Base-by-base conservation (phyloP, 805 yeast species). In the Metschnikowia orientalis region DNA sequence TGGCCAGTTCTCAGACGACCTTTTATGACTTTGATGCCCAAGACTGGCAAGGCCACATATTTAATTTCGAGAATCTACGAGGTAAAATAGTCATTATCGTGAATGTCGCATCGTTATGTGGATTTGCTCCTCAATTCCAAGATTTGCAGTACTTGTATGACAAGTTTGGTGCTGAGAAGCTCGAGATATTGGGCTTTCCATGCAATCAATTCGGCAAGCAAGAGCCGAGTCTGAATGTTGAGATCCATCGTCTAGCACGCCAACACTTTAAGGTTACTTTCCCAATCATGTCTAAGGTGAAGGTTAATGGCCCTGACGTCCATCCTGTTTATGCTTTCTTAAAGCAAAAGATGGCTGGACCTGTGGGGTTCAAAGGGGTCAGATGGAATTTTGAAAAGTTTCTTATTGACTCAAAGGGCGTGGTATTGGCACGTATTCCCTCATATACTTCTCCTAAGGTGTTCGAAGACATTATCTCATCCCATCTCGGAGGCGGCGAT, bases 171-270 rank as follows among this genome's bases (percentile, higher is more conserved):
- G 75, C 71, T 30, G 51, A 71, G 41, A 94, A 85, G 1, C 64
- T 89, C 15, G 76, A 63, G 27, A 69, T 88, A 17, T 44, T 88
- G 21, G 96, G 88, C 0, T 87, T 88, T 72, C 97, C 97, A 19
- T 85, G 95, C 61, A 84, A 86, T 62, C 95, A 87, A 56, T 88
- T 88, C 55, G 89, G 82, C 15, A 64, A 74, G 48, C 82, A 92
- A 67, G 85, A 89, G 60, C 81, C 92, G 46, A 79, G 79, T 3
- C 52, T 73, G 3, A 77, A 73, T 31, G 73, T 26, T 4, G 37
- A 50, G 18, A 51, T 63, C 11, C 51, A 48, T 12, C 24, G 28
- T 13, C 41, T 38, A 11, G 50, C 52, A 12, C 51, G 51, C 11
- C 15, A 31, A 13, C 38, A 42, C 18, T 65, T 45, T 32, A 53